Conservation (phyloP, 441 rosid species). For the Populus hybrid region DNA sequence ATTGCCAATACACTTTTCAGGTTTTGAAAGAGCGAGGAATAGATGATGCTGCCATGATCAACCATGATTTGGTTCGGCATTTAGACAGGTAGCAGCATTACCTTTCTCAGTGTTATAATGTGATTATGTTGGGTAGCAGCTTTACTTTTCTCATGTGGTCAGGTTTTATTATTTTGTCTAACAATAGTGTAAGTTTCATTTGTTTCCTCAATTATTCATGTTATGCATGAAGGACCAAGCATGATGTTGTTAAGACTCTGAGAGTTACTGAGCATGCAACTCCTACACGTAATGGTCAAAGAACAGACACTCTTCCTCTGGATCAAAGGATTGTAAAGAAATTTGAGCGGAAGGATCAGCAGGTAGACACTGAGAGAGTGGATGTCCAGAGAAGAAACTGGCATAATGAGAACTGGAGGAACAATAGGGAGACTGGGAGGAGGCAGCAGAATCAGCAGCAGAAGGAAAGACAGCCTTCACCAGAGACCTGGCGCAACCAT, state of each 20-base stretch:
- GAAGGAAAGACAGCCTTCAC: slow-evolving; percentile 71
- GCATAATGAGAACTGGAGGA: slow-evolving; percentile 56
- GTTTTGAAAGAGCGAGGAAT: slow-evolving; percentile 72
- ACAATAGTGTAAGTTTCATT: not conserved
- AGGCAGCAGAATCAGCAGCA: slow-evolving; percentile 39
- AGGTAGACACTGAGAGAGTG: slow-evolving; percentile 37
- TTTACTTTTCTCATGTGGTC: not conserved
- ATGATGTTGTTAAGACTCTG: slow-evolving; percentile 36
- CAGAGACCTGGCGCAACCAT: slow-evolving; percentile 78
- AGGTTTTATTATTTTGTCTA: not conserved
- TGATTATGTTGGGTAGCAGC: not conserved
- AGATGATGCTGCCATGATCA: slow-evolving; percentile 37
- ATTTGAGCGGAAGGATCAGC: slow-evolving; percentile 49
- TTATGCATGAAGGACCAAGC: slow-evolving; percentile 41
- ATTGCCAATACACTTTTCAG: slow-evolving; percentile 33
- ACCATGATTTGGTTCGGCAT: slow-evolving; percentile 39
- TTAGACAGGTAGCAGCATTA: slow-evolving; percentile 21
- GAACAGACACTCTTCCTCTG: slow-evolving; percentile 34
- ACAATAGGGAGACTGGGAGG: slow-evolving; percentile 39
- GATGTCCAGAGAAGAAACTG: slow-evolving; percentile 59
- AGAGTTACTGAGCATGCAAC: slow-evolving; percentile 42
- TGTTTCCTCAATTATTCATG: not conserved
- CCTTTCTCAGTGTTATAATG: not conserved
- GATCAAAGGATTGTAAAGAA: slow-evolving; percentile 51
- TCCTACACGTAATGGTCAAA: slow-evolving; percentile 30